A percentile compares a stretch with the other conserved stretches of the same genome.
Conservation (phyloP, 1,284 basidiomycete genomes). For the Puccinia sorghi region DNA sequence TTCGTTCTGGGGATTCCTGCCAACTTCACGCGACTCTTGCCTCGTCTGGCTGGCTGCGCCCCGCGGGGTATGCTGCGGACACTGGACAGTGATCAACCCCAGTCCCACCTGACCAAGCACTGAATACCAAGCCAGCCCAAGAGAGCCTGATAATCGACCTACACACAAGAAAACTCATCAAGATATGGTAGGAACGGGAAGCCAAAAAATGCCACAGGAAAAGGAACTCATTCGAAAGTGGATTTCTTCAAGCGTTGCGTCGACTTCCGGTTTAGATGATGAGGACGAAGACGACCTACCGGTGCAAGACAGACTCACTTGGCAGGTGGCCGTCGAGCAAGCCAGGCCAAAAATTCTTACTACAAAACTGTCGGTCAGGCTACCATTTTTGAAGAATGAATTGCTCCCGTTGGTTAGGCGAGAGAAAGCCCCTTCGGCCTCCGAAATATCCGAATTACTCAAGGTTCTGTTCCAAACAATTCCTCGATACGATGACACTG, state of each 20-base stretch:
- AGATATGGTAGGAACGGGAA: neutral
- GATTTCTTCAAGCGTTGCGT: constrained; percentile 2
- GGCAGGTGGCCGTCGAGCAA: constrained; percentile 27
- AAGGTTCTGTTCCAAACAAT: constrained; percentile 48
- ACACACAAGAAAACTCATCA: neutral
- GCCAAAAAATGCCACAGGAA: constrained; percentile 8
- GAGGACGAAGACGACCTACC: constrained; percentile 14
- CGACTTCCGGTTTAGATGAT: constrained; percentile 17
- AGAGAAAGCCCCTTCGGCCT: neutral
- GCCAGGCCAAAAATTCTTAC: constrained; percentile 43
- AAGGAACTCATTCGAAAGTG: constrained; percentile 15
- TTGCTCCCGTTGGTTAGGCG: constrained; percentile 25
- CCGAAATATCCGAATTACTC: constrained; percentile 27
- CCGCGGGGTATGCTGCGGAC: neutral
- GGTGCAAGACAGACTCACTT: constrained; percentile 17
- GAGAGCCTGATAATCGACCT: neutral
- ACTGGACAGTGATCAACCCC: too few relatives aligned
- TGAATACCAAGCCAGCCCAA: too few relatives aligned
- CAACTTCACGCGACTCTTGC: too few relatives aligned
- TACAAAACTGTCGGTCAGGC: constrained; percentile 40
- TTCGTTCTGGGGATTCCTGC: too few relatives aligned
- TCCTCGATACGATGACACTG: constrained; percentile 48
- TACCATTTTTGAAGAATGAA: constrained; percentile 40
- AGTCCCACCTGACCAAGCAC: too few relatives aligned
- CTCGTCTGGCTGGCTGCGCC: too few relatives aligned